Base-by-base conservation (phyloP, 2,329 filamentous ascomycete species). In the Ascochyta rabiei region DNA sequence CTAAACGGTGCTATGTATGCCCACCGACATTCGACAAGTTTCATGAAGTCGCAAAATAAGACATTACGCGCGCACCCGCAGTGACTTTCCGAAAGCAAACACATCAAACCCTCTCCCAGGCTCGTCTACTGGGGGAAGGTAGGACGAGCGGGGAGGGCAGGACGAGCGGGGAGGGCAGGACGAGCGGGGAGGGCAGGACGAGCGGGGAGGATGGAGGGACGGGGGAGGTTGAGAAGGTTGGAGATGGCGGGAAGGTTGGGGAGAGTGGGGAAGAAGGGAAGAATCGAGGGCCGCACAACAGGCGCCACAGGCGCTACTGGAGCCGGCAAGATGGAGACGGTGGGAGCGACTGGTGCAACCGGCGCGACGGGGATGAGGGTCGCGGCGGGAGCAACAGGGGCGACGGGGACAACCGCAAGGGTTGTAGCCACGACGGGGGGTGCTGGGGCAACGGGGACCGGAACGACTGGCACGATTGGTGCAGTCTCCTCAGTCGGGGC, bases 1-100 rank as follows among this genome's bases (percentile, higher is more conserved):
- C 31, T 47, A 47, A 48, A 4, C 38, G 31, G 45, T 35, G 39
- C 51, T 54, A 54, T 49, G 40, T 54, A 54, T 54, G 21, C 21
- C 30, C 24, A 47, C 37, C 42, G 47, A 42, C 19, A 49, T 35
- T 42, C 6, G 28, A 40, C 37, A 35, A 13, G 42, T 23, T 45
- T 26, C 28, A 18, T 40, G 21, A 8, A 53, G 31, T 48, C 50
- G 48, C 44, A 28, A 48, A 45, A 54, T 45, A 41, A 49, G 40
- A 54, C 52, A 54, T 54, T 54, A 54, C 18, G 46, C 40, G 52
- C 46, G 52, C 52, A 35, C 52, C 45, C 34, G 34, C 30, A 18
- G 16, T 19, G 24, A 54, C 46, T 54, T 26, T 40, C 21, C n/a
- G n/a, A 18, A 30, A 21, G n/a, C 35, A 18, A 28, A 41, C 28